phyloP scores from a whole-genome alignment of 1,284 basidiomycete genomes.

The Rhodotorula sp. region DNA sequence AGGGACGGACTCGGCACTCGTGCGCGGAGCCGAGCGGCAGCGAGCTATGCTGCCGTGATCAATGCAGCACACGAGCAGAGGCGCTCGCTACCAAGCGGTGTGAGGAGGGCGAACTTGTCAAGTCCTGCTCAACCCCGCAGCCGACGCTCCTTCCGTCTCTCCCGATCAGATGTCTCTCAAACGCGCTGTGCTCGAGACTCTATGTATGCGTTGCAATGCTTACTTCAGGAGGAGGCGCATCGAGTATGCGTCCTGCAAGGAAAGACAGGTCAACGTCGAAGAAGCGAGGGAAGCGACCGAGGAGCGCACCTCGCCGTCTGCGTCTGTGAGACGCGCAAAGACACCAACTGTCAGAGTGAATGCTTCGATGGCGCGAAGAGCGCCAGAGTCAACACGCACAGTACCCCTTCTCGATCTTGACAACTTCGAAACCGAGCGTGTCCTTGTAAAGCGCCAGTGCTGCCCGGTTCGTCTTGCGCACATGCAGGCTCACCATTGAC shows the following conservation, averaged over 20 bases:
- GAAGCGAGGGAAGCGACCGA: constrained; percentile 13
- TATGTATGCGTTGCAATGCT: not conserved
- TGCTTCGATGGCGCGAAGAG: constrained; percentile 6
- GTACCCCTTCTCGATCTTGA: constrained; percentile 75
- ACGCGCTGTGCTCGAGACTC: not conserved
- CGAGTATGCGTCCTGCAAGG: constrained; percentile 33
- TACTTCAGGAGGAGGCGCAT: constrained; percentile 19
- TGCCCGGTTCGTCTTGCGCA: constrained; percentile 81
- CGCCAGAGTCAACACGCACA: constrained; percentile 49
- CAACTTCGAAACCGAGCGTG: constrained; percentile 76
- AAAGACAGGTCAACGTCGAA: not conserved
- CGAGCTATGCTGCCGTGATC: too few species aligned
- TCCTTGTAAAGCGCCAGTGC: constrained; percentile 80
- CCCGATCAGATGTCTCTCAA: too few species aligned
- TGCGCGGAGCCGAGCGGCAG: too few species aligned
- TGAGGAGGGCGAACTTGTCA: too few species aligned
- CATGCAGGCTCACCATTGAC: constrained; percentile 76
- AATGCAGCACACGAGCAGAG: too few species aligned
- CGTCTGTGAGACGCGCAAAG: constrained; percentile 33
- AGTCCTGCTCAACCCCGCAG: too few species aligned
- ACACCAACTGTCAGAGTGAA: too few species aligned
- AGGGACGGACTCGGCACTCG: too few species aligned
- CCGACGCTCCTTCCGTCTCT: too few species aligned
- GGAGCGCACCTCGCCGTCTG: constrained; percentile 56
- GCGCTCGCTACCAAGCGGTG: too few species aligned